These are phyloP conservation scores for Corniculantispora saksenae DNA, from an alignment of 2,329 filamentous ascomycete species.

Conservation along the genomic window DNA sequence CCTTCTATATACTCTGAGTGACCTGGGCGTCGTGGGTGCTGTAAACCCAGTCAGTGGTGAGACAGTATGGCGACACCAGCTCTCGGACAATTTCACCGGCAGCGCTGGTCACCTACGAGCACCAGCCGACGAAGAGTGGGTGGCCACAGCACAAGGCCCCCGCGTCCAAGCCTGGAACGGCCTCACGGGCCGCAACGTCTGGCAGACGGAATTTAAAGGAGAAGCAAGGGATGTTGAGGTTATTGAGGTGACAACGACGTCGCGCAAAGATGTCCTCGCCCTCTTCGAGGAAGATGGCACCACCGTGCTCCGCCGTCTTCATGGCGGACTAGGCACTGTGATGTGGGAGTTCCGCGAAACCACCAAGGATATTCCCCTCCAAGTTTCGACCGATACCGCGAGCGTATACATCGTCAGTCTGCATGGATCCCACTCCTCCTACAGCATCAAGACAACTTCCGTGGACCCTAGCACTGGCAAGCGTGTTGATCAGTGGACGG, in stretches of 20 bases:
- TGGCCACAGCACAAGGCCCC: slow-evolving; percentile 71
- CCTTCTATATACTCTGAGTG: slow-evolving; percentile 86
- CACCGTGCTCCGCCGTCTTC: slow-evolving; percentile 67
- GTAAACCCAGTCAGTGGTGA: slow-evolving; percentile 85
- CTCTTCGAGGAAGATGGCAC: slow-evolving; percentile 62
- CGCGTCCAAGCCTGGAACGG: slow-evolving; percentile 82
- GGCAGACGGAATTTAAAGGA: slow-evolving; percentile 65
- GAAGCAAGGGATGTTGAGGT: slow-evolving; percentile 72
- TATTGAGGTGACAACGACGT: slow-evolving; percentile 66
- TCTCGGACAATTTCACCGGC: slow-evolving; percentile 54
- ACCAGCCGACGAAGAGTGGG: slow-evolving; percentile 75
- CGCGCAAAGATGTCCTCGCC: slow-evolving; percentile 70
- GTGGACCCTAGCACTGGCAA: slow-evolving; percentile 74
- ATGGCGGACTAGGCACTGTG: slow-evolving; percentile 69
- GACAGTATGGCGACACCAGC: slow-evolving; percentile 81
- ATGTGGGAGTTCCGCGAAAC: slow-evolving; percentile 77
- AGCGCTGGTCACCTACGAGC: slow-evolving; percentile 62
- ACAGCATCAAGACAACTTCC: slow-evolving; percentile 74
- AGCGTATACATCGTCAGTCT: slow-evolving; percentile 77
- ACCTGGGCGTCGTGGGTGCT: slow-evolving; percentile 80
- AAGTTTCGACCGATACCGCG: slow-evolving; percentile 69
- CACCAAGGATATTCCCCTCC: slow-evolving; percentile 71
- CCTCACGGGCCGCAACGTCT: slow-evolving; percentile 74
- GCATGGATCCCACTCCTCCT: slow-evolving; percentile 67
- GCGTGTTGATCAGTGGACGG: slow-evolving; percentile 67